These are phyloP conservation scores for Eucalyptus fibrosa DNA, from an alignment of 345 rosid species.

Conservation along the genomic window DNA sequence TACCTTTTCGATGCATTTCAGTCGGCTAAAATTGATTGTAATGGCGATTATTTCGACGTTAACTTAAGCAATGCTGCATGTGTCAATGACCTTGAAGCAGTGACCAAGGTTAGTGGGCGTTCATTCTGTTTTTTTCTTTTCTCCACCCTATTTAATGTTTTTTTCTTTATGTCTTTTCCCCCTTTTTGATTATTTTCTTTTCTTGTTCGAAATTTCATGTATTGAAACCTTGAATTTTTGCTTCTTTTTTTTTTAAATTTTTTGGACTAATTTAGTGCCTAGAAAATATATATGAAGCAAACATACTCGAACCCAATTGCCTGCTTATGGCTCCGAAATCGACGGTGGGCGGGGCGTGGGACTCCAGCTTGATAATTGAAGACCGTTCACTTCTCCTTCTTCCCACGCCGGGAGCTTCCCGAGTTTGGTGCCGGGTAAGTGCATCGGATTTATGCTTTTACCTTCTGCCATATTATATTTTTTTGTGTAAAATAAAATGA, in stretches of 20 bases:
- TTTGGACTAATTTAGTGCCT: neutral
- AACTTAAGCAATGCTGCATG: neutral
- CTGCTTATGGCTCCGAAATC: neutral
- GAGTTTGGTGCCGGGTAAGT: neutral
- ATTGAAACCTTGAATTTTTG: neutral
- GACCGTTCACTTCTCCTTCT: constrained; percentile 24
- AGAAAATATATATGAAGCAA: neutral
- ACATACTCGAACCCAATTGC: constrained; percentile 4
- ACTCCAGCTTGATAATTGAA: neutral
- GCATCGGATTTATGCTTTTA: neutral
- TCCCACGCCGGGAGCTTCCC: neutral
- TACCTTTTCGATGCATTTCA: neutral
- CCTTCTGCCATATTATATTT: neutral
- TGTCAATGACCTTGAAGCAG: neutral
- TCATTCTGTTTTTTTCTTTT: neutral
- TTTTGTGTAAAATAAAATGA: no score
- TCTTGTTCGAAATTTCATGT: neutral
- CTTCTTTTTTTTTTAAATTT: no score
- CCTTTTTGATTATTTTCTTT: neutral
- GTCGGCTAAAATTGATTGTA: constrained; percentile 1
- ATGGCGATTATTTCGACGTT: constrained; percentile 1
- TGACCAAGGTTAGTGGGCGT: neutral
- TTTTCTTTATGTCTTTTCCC: neutral
- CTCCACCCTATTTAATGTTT: neutral
- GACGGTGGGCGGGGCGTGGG: neutral